Conservation (phyloP, 2,329 filamentous ascomycete species). For the Dendrostoma leiphaemia region DNA sequence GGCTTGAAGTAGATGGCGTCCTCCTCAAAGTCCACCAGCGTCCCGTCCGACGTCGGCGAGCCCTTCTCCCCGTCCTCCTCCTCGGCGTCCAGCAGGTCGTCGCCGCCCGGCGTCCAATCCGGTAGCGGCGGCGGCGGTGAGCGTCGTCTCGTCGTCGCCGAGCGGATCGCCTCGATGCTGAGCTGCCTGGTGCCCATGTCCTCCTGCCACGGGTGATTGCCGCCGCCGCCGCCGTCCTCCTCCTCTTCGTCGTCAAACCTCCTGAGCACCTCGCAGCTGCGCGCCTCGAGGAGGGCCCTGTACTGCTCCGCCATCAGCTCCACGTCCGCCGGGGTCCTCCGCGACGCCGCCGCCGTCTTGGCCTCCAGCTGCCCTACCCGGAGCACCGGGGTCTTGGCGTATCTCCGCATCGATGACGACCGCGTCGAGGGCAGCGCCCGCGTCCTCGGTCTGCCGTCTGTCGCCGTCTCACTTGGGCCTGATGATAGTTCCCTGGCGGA, state of each 20-base stretch:
- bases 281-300: slow-evolving; percentile 41
- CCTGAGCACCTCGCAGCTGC: slow-evolving; percentile 23
- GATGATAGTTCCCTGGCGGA: slow-evolving; percentile 19
- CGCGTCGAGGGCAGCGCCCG: slow-evolving; percentile 20
- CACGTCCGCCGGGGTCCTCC: slow-evolving; percentile 35
- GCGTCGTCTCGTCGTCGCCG: slow-evolving; percentile 11
- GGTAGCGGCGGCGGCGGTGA: slow-evolving; percentile 2
- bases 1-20: slow-evolving; percentile 47
- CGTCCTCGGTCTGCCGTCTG: too few relatives aligned
- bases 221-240: neutral
- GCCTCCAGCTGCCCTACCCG: slow-evolving; percentile 49
- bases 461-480: too few relatives aligned
- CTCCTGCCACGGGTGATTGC: neutral
- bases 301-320: slow-evolving; percentile 53
- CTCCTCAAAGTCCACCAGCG: slow-evolving; percentile 46
- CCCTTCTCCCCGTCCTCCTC: too few relatives aligned
- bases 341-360: slow-evolving; percentile 20
- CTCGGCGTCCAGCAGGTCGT: slow-evolving; percentile 10
- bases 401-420: slow-evolving; percentile 35
- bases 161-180: slow-evolving; percentile 16
- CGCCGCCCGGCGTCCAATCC: too few relatives aligned
- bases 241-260: neutral
- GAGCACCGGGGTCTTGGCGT: slow-evolving; percentile 51
- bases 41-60: slow-evolving; percentile 42
- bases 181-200: slow-evolving; percentile 8